phyloP scores from a whole-genome alignment of 2,329 filamentous ascomycete species.

The Xylaria sp. region DNA sequence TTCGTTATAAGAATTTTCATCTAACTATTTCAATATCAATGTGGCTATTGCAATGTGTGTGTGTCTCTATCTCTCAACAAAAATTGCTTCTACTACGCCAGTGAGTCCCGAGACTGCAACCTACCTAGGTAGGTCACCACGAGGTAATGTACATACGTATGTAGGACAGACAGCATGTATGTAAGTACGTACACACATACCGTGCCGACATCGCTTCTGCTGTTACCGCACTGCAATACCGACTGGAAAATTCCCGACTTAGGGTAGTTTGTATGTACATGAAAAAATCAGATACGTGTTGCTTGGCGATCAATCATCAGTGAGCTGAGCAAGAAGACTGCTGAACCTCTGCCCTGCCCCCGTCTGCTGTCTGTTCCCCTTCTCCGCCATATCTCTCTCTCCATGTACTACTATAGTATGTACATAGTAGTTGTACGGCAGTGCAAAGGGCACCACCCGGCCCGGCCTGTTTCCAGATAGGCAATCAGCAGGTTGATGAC shows the following conservation, averaged over 20 bases:
- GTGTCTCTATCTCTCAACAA: not conserved
- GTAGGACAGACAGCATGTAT: not conserved
- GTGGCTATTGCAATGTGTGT: no score
- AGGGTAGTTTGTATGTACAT: not conserved
- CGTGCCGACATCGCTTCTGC: not conserved
- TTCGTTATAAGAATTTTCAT: slow-evolving; percentile 24
- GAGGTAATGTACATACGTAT: not conserved
- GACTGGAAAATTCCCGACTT: no score
- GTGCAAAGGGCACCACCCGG: no score
- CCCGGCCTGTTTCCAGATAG: not conserved
- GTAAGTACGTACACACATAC: no score
- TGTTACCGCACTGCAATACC: not conserved
- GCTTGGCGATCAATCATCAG: not conserved
- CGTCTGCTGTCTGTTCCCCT: no score
- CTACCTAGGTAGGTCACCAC: not conserved
- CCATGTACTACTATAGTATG: no score
- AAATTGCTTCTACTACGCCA: not conserved
- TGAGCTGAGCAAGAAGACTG: not conserved
- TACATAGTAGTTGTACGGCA: not conserved
- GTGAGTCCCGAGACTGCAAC: not conserved
- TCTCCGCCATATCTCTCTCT: no score
- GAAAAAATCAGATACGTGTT: not conserved
- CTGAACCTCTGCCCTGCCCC: not conserved
- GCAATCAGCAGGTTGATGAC: not conserved
- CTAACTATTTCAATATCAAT: no score